Base-by-base conservation (phyloP, 192 early-diverging fungal species). In the Coemansia sp. region DNA sequence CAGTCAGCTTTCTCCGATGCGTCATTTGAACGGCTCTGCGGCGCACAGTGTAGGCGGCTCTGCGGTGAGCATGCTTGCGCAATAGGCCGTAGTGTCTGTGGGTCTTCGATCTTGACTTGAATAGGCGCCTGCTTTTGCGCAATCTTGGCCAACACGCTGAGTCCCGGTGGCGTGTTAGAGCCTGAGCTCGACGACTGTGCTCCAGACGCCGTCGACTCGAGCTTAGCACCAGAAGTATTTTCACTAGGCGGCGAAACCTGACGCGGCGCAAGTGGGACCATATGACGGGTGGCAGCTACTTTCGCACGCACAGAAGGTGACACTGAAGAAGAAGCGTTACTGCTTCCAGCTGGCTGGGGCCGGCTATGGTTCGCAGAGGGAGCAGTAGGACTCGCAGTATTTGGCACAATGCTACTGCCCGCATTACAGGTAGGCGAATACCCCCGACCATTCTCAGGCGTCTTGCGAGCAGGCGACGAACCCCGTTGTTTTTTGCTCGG, bases 111-210 rank as follows among this genome's bases (percentile, higher is more conserved):
- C 11, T 68, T 72, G 2, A 78, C 76, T 10, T 58, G 42, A 23
- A 82, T 74, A 11, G 75, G 74, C 40, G 63, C 55, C 59, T 76
- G 79, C 40, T 73, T 64, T 33, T 82, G 79, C 26, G 74, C 79
- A 21, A 69, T 75, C 40, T 75, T 75, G 9, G 78, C 78, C 42
- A 80, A 39, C 13, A 80, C 78, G 67, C 73, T 71, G 8, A 80
- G 70, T 1, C 78, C 70, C 1, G 78, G 78, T 13, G 78, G 78
- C 17, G 78, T 80, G 30, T 35, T 63, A 7, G 69, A 59, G 26
- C 77, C 72, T 1, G 77, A 77, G 7, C 66, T 37, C 21, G 72
- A 28, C 32, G 59, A 46, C 39, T 26, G 26, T 13, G 61, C 46
- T 28, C 55, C 47, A 7, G 67, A 44, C 16, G 32, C 46, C 9